Evolutionary conservation across 2,329 filamentous ascomycete genomes (phyloP).

Genomic region (Aspergillus phoenicis): DNA sequence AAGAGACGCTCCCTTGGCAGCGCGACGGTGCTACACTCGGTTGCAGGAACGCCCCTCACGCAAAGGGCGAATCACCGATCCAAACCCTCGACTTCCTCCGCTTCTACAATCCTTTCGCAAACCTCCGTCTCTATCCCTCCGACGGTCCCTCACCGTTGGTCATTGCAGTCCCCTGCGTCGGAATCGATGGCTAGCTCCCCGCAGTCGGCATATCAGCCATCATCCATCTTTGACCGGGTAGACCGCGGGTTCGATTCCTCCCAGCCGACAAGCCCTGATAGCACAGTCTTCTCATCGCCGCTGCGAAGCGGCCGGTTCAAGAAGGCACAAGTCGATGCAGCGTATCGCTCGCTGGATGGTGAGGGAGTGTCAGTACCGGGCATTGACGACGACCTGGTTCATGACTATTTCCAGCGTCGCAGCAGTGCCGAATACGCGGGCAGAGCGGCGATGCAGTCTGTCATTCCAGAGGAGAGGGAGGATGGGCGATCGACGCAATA

Average conservation of each 20-base stretch:
- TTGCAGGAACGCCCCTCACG: conserved; percentile 29
- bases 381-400: conserved; percentile 24
- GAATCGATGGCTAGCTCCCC: conserved; percentile 80
- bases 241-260: conserved; percentile 68
- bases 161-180: conserved; percentile 46
- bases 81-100: conserved; percentile 47
- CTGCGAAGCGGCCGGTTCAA: conserved; percentile 63
- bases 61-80: conserved; percentile 40
- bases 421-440: conserved; percentile 19
- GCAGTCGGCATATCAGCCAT: conserved; percentile 69
- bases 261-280: conserved; percentile 79
- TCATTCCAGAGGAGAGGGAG: conserved; percentile 45
- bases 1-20: conserved; percentile 71
- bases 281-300: conserved; percentile 65
- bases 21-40: conserved; percentile 49
- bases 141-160: conserved; percentile 42
- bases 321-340: conserved; percentile 61
- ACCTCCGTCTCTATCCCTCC: conserved; percentile 61
- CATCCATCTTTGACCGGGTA: conserved; percentile 75
- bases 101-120: conserved; percentile 65
- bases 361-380: conserved; percentile 9
- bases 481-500: conserved; percentile 27
- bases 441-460: conserved; percentile 30
- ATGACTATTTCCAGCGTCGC: conserved; percentile 2
- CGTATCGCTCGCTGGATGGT: conserved; percentile 44